Percentiles rank a stretch among this genome's conserved stretches.
Conservation (phyloP, 2,329 filamentous ascomycete genomes). For the Pseudogymnoascus sp. region DNA sequence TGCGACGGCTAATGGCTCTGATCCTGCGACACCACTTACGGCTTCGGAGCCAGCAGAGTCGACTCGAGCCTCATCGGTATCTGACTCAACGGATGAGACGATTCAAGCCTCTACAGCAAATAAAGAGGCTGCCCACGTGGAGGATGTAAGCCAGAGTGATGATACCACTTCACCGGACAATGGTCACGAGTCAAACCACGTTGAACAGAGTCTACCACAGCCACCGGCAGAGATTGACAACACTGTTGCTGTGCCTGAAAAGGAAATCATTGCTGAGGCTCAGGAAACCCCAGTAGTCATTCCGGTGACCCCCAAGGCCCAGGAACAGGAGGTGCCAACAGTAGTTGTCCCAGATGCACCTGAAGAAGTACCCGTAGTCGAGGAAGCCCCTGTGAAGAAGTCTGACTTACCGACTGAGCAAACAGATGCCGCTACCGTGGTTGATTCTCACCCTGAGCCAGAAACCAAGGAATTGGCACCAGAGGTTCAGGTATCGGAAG, state of each 20-base stretch:
- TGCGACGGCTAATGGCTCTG: slow-evolving; percentile 45
- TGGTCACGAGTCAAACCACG: not conserved
- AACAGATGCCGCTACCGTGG: not conserved
- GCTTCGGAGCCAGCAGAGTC: slow-evolving; percentile 51
- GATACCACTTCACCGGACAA: not conserved
- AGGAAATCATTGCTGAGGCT: not conserved
- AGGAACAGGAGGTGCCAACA: not conserved
- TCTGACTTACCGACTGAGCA: not conserved
- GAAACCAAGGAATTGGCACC: not conserved
- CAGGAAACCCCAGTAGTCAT: not conserved
- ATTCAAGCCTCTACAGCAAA: slow-evolving; percentile 30
- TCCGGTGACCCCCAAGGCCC: not conserved
- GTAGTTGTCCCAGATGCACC: not conserved
- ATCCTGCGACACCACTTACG: slow-evolving; percentile 48
- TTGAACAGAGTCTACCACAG: not conserved
- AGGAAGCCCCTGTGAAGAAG: not conserved
- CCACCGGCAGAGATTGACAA: not conserved
- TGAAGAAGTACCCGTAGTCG: not conserved
- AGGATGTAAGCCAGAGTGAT: not conserved
- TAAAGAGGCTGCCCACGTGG: slow-evolving; percentile 9
- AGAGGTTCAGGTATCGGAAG: not conserved
- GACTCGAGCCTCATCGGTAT: slow-evolving; percentile 57
- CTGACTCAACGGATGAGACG: slow-evolving; percentile 56
- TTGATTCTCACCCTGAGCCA: not conserved
- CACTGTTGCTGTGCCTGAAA: not conserved